A percentile compares a stretch with the other conserved stretches of the same genome.
Conservation (phyloP, 2,329 filamentous ascomycete species). For the Nigrospora sphaerica region DNA sequence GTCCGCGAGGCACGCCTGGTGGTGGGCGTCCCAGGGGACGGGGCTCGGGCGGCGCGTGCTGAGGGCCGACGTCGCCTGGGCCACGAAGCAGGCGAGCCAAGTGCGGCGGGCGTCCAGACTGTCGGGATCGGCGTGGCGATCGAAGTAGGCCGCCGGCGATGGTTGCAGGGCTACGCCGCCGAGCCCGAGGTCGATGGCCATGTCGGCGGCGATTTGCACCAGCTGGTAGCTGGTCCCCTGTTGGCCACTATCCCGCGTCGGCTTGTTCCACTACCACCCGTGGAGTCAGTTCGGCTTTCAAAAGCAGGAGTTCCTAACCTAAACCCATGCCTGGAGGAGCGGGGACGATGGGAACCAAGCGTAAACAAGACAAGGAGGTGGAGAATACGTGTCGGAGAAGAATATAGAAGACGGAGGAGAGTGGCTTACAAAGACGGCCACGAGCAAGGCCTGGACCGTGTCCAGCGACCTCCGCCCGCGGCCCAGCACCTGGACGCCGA, state of each 20-base stretch:
- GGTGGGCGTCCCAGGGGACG: slow-evolving; percentile 1
- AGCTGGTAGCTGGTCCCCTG: neutral
- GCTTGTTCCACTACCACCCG: neutral
- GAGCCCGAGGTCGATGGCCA: slow-evolving; percentile 2
- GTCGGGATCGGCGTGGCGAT: neutral
- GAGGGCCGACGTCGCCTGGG: slow-evolving; percentile 1
- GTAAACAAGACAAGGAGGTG: too few species aligned
- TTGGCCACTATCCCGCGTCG: neutral
- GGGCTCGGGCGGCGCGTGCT: slow-evolving; percentile 1
- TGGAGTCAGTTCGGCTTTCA: too few species aligned
- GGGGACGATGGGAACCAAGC: too few species aligned
- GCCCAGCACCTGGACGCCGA: neutral
- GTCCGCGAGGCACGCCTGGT: slow-evolving; percentile 1
- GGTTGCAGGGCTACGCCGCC: neutral
- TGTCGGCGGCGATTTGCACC: slow-evolving; percentile 1
- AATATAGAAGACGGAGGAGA: too few species aligned
- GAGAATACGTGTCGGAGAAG: too few species aligned
- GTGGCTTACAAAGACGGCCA: neutral
- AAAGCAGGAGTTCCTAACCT: too few species aligned
- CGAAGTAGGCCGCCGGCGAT: neutral
- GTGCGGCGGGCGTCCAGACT: neutral
- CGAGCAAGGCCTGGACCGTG: neutral
- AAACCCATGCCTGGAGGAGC: too few species aligned
- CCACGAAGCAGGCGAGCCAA: slow-evolving; percentile 2
- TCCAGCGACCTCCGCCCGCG: neutral